These are phyloP conservation scores for Collybia sordida DNA, from an alignment of 768 basidiomycete genomes.

Conservation along the genomic window DNA sequence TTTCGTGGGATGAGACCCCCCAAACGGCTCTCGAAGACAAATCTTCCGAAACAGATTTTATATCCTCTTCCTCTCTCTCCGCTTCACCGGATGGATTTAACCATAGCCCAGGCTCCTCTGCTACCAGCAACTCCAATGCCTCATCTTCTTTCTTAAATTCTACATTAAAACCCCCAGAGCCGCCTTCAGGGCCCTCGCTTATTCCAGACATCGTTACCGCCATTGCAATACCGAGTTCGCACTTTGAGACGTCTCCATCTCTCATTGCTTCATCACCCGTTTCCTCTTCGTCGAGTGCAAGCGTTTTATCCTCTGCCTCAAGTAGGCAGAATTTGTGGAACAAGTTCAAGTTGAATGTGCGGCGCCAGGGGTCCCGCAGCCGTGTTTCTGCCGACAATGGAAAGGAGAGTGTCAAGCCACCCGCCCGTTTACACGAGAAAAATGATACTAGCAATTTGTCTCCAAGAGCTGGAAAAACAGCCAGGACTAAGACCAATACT, in stretches of 20 bases:
- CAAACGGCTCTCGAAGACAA: constrained; percentile 9
- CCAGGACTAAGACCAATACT: constrained; percentile 6
- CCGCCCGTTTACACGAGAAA: constrained; percentile 3
- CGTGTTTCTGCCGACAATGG: constrained; percentile 3
- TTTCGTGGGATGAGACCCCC: constrained; percentile 18
- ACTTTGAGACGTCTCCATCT: neutral
- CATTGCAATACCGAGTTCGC: neutral
- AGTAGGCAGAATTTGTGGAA: constrained; percentile 32
- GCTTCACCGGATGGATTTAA: constrained; percentile 5
- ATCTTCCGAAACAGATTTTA: constrained; percentile 9
- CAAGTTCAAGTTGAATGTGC: constrained; percentile 33
- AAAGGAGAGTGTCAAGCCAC: neutral
- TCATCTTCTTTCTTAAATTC: constrained; percentile 2
- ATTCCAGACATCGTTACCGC: neutral
- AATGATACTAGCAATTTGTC: constrained; percentile 12
- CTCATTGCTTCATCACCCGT: neutral
- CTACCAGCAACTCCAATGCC: constrained; percentile 5
- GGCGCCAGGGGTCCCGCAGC: constrained; percentile 19
- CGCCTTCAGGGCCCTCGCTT: neutral
- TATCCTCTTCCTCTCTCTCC: constrained; percentile 19
- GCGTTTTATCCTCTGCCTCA: constrained; percentile 7
- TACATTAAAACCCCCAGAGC: neutral
- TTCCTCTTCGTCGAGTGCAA: constrained; percentile 5
- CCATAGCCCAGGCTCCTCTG: constrained; percentile 20
- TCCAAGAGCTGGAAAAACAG: constrained; percentile 12